These are phyloP conservation scores for Cladosporium cucumerinum DNA, from an alignment of 2,329 filamentous ascomycete genomes.

Conservation along the genomic window DNA sequence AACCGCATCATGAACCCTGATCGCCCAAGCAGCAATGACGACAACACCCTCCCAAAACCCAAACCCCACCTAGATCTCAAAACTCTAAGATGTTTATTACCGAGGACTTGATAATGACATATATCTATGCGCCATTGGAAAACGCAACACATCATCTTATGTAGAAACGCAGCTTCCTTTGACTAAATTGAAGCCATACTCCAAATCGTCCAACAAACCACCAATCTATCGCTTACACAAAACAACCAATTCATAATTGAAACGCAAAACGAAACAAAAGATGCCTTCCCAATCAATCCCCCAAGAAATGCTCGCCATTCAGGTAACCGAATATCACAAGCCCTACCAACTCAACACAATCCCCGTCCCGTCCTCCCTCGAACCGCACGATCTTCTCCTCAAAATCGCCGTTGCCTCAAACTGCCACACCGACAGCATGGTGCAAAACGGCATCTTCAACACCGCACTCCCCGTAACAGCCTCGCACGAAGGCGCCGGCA, in stretches of 20 bases:
- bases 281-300: conserved; percentile 32
- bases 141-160: background rate
- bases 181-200: background rate
- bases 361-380: conserved; percentile 46
- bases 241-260: too few species aligned
- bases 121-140: background rate
- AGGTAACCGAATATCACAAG: conserved; percentile 51
- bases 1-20: background rate
- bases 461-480: conserved; percentile 51
- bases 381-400: conserved; percentile 55
- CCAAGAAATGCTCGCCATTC: conserved; percentile 47
- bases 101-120: background rate
- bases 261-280: too few species aligned
- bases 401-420: conserved; percentile 59
- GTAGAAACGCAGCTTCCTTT: background rate
- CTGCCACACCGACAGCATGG: conserved; percentile 62
- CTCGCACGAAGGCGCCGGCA: conserved; percentile 58
- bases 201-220: background rate
- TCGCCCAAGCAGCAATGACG: background rate
- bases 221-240: too few species aligned
- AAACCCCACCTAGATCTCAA: background rate
- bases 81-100: background rate
- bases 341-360: conserved; percentile 54
- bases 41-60: background rate
- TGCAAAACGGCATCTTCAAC: conserved; percentile 48